Conservation (phyloP, 805 yeast genomes). For the Candida hungchunana region DNA sequence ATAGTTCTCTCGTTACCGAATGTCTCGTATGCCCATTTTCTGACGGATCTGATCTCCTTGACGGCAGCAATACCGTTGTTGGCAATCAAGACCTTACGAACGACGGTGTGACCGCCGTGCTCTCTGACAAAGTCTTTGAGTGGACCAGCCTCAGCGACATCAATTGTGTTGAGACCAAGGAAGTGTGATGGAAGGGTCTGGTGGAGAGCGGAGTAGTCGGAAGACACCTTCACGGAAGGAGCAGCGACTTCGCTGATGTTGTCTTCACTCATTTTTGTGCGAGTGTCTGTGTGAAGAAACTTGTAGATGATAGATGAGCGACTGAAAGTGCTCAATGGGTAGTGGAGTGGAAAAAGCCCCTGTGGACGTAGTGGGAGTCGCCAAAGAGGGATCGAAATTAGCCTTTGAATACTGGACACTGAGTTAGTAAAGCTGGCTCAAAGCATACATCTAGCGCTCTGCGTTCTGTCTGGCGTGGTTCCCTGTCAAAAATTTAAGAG, state of each 20-base stretch:
- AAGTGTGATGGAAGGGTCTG: conserved; percentile 63
- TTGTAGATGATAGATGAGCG: conserved; percentile 5
- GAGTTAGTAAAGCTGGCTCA: conserved; percentile 3
- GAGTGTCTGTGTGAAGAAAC: conserved; percentile 3
- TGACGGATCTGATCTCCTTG: conserved; percentile 92
- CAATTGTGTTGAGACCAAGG: conserved; percentile 75
- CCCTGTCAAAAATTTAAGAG: too few relatives aligned
- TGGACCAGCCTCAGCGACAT: conserved; percentile 67
- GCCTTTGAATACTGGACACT: conserved; percentile 17
- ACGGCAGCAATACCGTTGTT: conserved; percentile 99
- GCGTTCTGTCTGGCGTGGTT: background rate
- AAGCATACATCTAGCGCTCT: background rate
- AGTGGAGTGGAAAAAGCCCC: conserved; percentile 7
- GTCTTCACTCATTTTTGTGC: conserved; percentile 35
- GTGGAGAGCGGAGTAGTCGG: conserved; percentile 33
- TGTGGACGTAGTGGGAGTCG: conserved; percentile 11
- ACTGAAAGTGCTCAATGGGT: conserved; percentile 3
- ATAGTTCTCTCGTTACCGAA: conserved; percentile 93
- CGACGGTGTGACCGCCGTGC: conserved; percentile 94
- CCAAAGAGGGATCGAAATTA: conserved; percentile 11
- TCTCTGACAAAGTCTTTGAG: conserved; percentile 80
- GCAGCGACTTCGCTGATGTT: conserved; percentile 34
- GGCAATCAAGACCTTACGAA: conserved; percentile 84
- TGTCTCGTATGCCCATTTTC: conserved; percentile 99
- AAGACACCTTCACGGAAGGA: conserved; percentile 24